phyloP scores from a whole-genome alignment of 805 yeast species.

The Candida sithepensis region DNA sequence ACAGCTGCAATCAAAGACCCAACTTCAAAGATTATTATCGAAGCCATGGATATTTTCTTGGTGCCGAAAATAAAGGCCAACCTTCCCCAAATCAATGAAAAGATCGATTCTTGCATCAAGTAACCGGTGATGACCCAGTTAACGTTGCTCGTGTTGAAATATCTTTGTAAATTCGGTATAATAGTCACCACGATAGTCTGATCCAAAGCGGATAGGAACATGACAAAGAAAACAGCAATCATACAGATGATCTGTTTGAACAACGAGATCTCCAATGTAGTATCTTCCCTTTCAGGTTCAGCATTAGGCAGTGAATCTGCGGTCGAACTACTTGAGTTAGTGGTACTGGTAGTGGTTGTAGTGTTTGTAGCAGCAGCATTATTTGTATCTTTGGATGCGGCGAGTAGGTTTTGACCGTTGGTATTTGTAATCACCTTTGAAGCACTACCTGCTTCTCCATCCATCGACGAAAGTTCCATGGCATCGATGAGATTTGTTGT shows the following conservation, averaged over 20 bases:
- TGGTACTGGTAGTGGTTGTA: too few relatives aligned
- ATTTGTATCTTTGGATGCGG: too few relatives aligned
- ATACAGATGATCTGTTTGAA: slow-evolving; percentile 9
- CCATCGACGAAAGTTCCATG: too few relatives aligned
- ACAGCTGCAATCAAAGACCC: slow-evolving; percentile 63
- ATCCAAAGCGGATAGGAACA: slow-evolving; percentile 43
- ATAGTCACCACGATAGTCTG: slow-evolving; percentile 56
- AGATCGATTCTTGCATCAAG: slow-evolving; percentile 50
- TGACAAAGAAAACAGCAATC: slow-evolving; percentile 16
- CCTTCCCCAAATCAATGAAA: slow-evolving; percentile 56
- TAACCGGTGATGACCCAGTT: slow-evolving; percentile 61
- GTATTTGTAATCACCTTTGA: too few relatives aligned
- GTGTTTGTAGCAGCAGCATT: too few relatives aligned
- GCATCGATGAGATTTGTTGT: too few relatives aligned
- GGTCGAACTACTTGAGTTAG: background rate
- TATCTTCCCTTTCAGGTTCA: background rate
- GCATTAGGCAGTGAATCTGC: background rate
- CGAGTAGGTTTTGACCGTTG: too few relatives aligned
- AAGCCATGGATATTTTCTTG: slow-evolving; percentile 41
- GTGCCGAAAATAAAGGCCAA: slow-evolving; percentile 55
- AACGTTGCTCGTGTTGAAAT: slow-evolving; percentile 46
- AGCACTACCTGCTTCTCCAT: too few relatives aligned
- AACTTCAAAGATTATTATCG: slow-evolving; percentile 51
- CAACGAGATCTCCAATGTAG: background rate
- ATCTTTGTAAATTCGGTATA: slow-evolving; percentile 43